Evolutionary conservation across 108 stramenopile species (phyloP), one percentile per base, ranked within the genome.

Genomic region (Fistulifera solaris): DNA sequence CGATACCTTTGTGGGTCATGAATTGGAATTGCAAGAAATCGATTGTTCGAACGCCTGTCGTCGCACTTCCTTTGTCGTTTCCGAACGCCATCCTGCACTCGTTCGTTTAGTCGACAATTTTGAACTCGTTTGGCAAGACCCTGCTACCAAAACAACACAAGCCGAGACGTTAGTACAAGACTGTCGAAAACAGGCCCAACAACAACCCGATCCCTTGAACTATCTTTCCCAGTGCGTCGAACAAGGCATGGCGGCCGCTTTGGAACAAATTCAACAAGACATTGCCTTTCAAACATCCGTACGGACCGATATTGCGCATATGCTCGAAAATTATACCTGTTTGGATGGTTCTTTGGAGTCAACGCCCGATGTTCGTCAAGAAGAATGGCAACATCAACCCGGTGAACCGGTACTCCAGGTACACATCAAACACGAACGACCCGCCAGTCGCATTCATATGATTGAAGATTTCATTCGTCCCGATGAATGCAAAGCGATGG

Each of bases 401-500:
- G 72, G 59, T 23, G 45, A 62, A 17, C 52, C 18, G 13, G 12
- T 11, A 19, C 67, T 70, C 8, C 35, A 13, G 14, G 91, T 87
- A 0, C 47, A 70, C 0, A 57, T 94, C 21, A 63, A 58, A 54
- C 56, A 70, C 42, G 63, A 86, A 22, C 66, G 85, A n/a, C 70
- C 78, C n/a, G 58, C 60, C 38, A 72, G 77, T 16, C 74, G 82
- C 66, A 87, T 94, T 31, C 85, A 87, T 39, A 70, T 68, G 35
- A 59, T 91, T 26, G 52, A 80, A 28, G 67, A 86, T 54, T 94
- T 94, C 57, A 85, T 94, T 42, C 61, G 71, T 0, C 58, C 64
- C 1, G 88, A 91, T 40, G 93, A 94, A 62, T 94, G 93, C 58
- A 58, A 56, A 1, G 85, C 81, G 16, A 73, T 94, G 40, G 62